A percentile compares a stretch with the other conserved stretches of the same genome.
phyloP scores from a whole-genome alignment of 1,139 yeast species.

The Protomyces inouyei region DNA sequence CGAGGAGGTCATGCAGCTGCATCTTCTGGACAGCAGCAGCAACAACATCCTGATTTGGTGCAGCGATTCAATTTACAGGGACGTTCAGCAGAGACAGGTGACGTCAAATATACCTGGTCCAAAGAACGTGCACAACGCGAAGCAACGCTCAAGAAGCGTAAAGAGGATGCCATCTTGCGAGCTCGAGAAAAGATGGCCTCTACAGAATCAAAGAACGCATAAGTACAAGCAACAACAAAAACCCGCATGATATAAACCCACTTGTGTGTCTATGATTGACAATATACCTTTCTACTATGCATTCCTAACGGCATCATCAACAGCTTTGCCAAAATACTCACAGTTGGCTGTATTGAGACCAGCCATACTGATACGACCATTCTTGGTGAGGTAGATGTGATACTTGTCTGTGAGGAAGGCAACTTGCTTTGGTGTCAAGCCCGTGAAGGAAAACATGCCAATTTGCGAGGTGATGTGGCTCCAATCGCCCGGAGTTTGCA shows the following conservation, averaged over 20 bases:
- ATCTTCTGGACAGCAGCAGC: neutral
- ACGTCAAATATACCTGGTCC: neutral
- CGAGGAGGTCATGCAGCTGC: neutral
- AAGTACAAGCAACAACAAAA: neutral
- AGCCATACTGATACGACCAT: slow-evolving; percentile 87
- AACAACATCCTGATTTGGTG: slow-evolving; percentile 2
- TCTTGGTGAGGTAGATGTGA: slow-evolving; percentile 56
- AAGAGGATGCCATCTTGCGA: slow-evolving; percentile 14
- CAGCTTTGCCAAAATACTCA: slow-evolving; percentile 69
- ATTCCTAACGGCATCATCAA: slow-evolving; percentile 62
- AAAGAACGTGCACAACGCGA: slow-evolving; percentile 10
- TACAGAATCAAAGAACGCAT: neutral
- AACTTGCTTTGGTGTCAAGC: slow-evolving; percentile 73
- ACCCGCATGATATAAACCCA: neutral
- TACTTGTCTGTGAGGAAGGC: slow-evolving; percentile 68
- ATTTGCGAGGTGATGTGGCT: slow-evolving; percentile 80
- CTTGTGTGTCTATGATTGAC: neutral
- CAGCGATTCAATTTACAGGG: slow-evolving; percentile 7
- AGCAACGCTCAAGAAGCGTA: slow-evolving; percentile 6
- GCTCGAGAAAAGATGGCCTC: slow-evolving; percentile 14
- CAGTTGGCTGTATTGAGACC: slow-evolving; percentile 82
- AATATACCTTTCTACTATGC: neutral
- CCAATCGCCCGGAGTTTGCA: slow-evolving; percentile 65
- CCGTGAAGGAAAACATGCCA: slow-evolving; percentile 97
- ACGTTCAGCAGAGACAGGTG: neutral